Evolutionary conservation across 228 moss, liverwort and hornwort species (phyloP).

Genomic region (Sphagnum fallax): DNA sequence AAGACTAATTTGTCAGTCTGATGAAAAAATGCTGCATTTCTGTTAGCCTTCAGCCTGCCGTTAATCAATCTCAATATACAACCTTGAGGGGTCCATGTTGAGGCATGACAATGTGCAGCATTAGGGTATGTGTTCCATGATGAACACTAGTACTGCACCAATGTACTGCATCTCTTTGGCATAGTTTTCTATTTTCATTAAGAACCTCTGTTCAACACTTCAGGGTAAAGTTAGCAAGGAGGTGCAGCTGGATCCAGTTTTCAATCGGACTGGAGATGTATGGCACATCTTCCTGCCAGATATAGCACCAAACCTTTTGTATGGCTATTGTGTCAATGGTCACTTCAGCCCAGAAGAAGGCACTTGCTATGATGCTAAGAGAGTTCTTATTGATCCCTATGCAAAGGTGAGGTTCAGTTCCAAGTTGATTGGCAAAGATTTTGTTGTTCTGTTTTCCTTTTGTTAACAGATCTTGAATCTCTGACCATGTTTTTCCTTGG

Average conservation of each 20-base stretch:
- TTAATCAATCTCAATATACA: too few species aligned
- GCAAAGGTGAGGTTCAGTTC: constrained; percentile 47
- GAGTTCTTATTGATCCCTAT: constrained; percentile 75
- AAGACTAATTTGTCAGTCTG: not conserved
- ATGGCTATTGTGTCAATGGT: constrained; percentile 79
- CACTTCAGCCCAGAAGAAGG: constrained; percentile 57
- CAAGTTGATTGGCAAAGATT: not conserved
- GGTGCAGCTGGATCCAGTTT: constrained; percentile 49
- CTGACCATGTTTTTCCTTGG: too few species aligned
- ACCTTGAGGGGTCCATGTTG: too few species aligned
- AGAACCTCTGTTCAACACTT: not conserved
- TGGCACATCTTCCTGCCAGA: constrained; percentile 81
- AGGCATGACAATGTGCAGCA: too few species aligned
- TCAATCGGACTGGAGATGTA: constrained; percentile 74
- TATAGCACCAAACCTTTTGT: constrained; percentile 55
- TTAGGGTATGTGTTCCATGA: too few species aligned
- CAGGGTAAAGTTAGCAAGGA: constrained; percentile 60
- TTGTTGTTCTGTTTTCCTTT: not conserved
- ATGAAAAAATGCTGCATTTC: not conserved
- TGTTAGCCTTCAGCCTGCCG: too few species aligned
- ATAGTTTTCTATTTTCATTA: too few species aligned
- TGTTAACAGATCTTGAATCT: not conserved
- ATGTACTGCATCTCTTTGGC: too few species aligned
- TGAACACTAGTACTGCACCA: too few species aligned
- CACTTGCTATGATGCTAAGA: constrained; percentile 50